phyloP scores from a whole-genome alignment of 176 grass and related monocot species.

The Aechmea fasciata region DNA sequence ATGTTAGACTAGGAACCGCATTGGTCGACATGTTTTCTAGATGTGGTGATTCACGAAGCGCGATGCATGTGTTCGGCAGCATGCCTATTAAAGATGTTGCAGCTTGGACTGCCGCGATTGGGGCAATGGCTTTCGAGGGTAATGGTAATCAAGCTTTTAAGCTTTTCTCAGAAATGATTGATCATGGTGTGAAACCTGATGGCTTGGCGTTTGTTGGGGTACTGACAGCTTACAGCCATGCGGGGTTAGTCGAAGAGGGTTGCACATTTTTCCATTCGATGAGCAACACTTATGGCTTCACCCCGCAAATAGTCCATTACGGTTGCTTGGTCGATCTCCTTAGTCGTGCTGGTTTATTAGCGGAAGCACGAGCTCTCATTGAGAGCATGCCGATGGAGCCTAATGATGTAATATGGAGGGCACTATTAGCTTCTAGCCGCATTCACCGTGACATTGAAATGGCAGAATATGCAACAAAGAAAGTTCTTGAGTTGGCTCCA shows the following conservation, averaged over 20 bases:
- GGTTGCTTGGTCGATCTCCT: slow-evolving; percentile 19
- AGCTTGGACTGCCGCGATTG: slow-evolving; percentile 16
- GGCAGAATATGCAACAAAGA: slow-evolving; percentile 7
- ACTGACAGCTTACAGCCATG: slow-evolving; percentile 4
- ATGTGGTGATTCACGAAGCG: slow-evolving; percentile 9
- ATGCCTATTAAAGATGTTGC: slow-evolving; percentile 10
- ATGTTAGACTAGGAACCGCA: slow-evolving; percentile 8
- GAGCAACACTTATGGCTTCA: background rate
- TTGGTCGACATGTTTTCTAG: slow-evolving; percentile 16
- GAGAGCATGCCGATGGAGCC: slow-evolving; percentile 11
- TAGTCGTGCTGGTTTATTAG: slow-evolving; percentile 13
- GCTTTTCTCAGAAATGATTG: slow-evolving; percentile 3
- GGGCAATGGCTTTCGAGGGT: slow-evolving; percentile 7
- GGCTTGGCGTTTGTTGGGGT: slow-evolving; percentile 6
- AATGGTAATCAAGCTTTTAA: slow-evolving; percentile 1
- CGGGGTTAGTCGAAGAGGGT: slow-evolving; percentile 6
- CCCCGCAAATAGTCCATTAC: slow-evolving; percentile 8
- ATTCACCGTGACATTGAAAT: slow-evolving; percentile 6
- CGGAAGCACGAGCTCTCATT: slow-evolving; percentile 7
- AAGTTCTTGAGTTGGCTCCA: background rate
- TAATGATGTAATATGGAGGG: slow-evolving; percentile 18
- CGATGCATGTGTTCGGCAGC: slow-evolving; percentile 1
- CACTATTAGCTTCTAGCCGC: slow-evolving; percentile 6
- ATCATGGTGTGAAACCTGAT: slow-evolving; percentile 9
- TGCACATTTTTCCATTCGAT: slow-evolving; percentile 3